Evolutionary conservation across 139 green algal genomes (phyloP).

Genomic region (Microglena sp.): DNA sequence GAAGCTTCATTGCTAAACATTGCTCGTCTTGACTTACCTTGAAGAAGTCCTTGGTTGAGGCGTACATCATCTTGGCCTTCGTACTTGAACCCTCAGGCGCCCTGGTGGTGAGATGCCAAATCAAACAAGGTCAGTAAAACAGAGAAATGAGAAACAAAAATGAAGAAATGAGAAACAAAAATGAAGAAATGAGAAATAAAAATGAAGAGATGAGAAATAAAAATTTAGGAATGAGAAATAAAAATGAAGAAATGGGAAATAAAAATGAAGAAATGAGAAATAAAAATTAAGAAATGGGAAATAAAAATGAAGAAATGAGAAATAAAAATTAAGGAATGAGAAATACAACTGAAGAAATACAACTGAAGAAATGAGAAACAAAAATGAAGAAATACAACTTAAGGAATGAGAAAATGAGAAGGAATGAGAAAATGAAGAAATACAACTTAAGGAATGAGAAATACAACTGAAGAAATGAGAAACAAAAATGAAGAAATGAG

Average conservation of each 20-base stretch:
- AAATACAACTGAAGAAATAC: background rate
- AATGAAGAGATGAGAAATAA: too few species aligned
- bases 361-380: background rate
- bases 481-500: too few species aligned
- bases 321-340: background rate
- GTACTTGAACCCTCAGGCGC: constrained; percentile 55
- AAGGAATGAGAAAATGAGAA: background rate
- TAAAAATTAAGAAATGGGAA: background rate
- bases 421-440: too few species aligned
- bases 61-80: constrained; percentile 86
- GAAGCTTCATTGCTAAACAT: constrained; percentile 14
- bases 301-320: background rate
- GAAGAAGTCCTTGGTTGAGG: constrained; percentile 82
- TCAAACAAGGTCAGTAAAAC: too few species aligned
- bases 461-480: too few species aligned
- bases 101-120: too few species aligned
- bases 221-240: background rate
- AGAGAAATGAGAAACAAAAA: too few species aligned
- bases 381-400: background rate
- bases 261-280: background rate
- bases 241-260: background rate
- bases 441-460: too few species aligned
- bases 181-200: too few species aligned
- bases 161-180: too few species aligned
- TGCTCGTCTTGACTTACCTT: constrained; percentile 32